Evolutionary conservation across 345 rosid genomes (phyloP).

Genomic region (Crucihimalaya himalaica): DNA sequence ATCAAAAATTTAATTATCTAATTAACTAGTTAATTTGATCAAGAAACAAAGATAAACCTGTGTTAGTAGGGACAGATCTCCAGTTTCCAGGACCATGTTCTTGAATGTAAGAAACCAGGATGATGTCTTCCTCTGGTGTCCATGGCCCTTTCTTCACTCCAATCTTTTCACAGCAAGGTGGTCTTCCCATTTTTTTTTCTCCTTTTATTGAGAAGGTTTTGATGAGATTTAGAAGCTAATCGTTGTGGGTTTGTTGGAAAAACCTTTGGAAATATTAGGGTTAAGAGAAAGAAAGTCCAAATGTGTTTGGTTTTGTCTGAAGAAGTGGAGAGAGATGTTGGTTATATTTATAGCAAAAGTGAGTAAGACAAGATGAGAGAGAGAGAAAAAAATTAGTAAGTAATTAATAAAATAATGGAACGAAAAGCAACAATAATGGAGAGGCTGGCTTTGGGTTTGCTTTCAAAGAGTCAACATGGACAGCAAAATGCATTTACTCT

Average conservation of each 20-base stretch:
- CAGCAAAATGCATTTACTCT: conserved; percentile 74
- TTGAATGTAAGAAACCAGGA: conserved; percentile 86
- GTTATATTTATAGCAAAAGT: conserved; percentile 41
- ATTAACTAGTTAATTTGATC: neutral
- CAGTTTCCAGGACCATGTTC: conserved; percentile 98
- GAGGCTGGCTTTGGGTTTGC: conserved; percentile 37
- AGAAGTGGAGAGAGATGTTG: conserved; percentile 44
- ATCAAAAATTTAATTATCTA: neutral
- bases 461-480: conserved; percentile 63
- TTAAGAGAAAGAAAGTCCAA: conserved; percentile 25
- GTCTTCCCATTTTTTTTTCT: conserved; percentile 69
- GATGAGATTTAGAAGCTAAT: neutral
- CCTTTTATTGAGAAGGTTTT: neutral
- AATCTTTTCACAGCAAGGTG: conserved; percentile 90
- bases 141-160: conserved; percentile 99
- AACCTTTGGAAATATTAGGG: conserved; percentile 17
- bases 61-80: conserved; percentile 86
- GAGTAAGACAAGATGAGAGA: conserved; percentile 22
- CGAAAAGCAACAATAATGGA: conserved; percentile 42
- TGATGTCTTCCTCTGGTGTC: conserved; percentile 99
- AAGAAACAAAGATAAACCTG: conserved; percentile 51
- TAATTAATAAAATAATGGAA: conserved; percentile 33
- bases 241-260: neutral
- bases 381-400: conserved; percentile 18
- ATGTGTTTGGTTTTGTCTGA: conserved; percentile 26